A percentile compares a stretch with the other conserved stretches of the same genome.
These are phyloP conservation scores for Nannizzia gypsea DNA, from an alignment of 2,329 filamentous ascomycete species.

Conservation along the genomic window DNA sequence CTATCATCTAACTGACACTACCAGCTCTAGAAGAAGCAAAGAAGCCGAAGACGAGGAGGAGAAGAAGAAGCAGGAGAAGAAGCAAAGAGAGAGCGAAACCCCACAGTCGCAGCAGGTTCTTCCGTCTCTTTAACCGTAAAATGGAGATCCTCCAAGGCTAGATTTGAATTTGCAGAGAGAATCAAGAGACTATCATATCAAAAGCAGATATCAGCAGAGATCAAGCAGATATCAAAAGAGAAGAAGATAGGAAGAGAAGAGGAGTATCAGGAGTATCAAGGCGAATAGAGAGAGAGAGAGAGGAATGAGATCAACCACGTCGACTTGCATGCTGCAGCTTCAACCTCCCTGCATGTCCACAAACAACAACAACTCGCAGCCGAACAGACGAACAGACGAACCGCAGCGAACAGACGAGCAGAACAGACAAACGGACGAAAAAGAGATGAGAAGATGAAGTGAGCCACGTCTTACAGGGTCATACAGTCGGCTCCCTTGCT, in stretches of 20 bases:
- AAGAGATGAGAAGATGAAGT: not conserved
- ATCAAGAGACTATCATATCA: not conserved
- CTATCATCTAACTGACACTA: too few species aligned
- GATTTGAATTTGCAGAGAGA: not conserved
- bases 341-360: not conserved
- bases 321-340: not conserved
- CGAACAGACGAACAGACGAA: not conserved
- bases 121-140: not conserved
- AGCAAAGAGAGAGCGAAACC: not conserved
- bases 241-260: not conserved
- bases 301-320: not conserved
- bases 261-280: too few species aligned
- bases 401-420: not conserved
- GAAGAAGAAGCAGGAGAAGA: not conserved
- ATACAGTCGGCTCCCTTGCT: constrained; percentile 5
- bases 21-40: too few species aligned
- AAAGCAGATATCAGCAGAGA: not conserved
- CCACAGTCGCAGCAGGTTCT: not conserved
- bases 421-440: not conserved
- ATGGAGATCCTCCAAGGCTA: not conserved
- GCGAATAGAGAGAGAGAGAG: not conserved
- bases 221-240: not conserved
- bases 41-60: not conserved
- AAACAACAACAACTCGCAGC: not conserved
- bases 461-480: not conserved